Evolutionary conservation across 176 grass and related monocot species (phyloP).

Genomic region (Typha latifolia): DNA sequence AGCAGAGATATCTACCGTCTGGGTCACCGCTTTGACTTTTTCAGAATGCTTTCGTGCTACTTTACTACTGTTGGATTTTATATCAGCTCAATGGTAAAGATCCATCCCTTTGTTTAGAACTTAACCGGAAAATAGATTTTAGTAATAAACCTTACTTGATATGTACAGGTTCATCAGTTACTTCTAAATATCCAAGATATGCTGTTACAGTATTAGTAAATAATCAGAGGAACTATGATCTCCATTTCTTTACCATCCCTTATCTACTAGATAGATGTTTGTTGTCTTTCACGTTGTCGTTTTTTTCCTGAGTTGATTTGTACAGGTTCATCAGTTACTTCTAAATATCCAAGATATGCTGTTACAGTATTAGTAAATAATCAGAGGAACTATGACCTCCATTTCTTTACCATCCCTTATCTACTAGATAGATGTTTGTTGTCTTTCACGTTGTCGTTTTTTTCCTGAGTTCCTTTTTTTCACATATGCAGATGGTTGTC

Average conservation of each 20-base stretch:
- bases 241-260: too few species aligned
- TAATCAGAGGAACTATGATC: too few species aligned
- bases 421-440: too few species aligned
- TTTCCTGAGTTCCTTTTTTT: constrained; percentile 15
- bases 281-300: too few species aligned
- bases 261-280: too few species aligned
- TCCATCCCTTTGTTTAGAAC: background rate
- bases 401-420: too few species aligned
- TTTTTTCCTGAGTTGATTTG: background rate
- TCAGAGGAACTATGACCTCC: too few species aligned
- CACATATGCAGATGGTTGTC: constrained; percentile 50
- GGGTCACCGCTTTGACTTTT: constrained; percentile 86
- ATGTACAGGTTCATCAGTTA: background rate
- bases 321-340: background rate
- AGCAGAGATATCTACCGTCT: constrained; percentile 82
- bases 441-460: too few species aligned
- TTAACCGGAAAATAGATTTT: background rate
- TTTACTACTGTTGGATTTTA: constrained; percentile 92
- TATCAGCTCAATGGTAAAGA: constrained; percentile 73
- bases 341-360: background rate
- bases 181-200: background rate
- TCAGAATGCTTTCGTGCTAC: constrained; percentile 80
- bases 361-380: too few species aligned
- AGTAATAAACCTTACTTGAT: constrained; percentile 9
- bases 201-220: too few species aligned